phyloP scores from a whole-genome alignment of 2,329 filamentous ascomycete species.

The Aspergillus latus region DNA sequence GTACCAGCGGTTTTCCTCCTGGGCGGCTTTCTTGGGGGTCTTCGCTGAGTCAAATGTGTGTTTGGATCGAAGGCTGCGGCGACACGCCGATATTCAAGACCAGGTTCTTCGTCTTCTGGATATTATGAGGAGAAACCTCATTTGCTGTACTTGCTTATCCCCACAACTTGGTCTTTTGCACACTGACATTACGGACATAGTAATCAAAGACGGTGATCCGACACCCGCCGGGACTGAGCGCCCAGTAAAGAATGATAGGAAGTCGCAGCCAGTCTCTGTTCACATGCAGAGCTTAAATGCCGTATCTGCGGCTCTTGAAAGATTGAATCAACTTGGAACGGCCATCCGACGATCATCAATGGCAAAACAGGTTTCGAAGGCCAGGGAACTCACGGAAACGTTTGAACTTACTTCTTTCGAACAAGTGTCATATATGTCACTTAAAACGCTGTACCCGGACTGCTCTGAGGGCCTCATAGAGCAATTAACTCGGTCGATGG shows the following conservation, averaged over 20 bases:
- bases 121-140: neutral
- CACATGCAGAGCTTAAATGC: neutral
- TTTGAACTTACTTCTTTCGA: constrained; percentile 5
- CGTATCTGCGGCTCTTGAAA: neutral
- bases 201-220: neutral
- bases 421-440: neutral
- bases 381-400: neutral
- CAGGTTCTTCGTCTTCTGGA: constrained; percentile 4
- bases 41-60: constrained; percentile 3
- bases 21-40: constrained; percentile 1
- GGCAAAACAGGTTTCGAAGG: neutral
- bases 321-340: constrained; percentile 4
- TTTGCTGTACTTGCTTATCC: neutral
- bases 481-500: neutral
- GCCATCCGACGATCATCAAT: constrained; percentile 5
- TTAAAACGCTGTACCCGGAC: constrained; percentile 2
- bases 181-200: neutral
- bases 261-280: no score
- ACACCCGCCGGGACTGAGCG: neutral
- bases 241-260: no score
- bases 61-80: constrained; percentile 1
- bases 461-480: neutral
- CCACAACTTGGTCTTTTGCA: neutral
- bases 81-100: constrained; percentile 2
- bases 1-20: constrained; percentile 3